Evolutionary conservation across 23 red algal genomes (phyloP), one percentile per base, ranked within the genome.

Genomic region (Gracilaria domingensis): DNA sequence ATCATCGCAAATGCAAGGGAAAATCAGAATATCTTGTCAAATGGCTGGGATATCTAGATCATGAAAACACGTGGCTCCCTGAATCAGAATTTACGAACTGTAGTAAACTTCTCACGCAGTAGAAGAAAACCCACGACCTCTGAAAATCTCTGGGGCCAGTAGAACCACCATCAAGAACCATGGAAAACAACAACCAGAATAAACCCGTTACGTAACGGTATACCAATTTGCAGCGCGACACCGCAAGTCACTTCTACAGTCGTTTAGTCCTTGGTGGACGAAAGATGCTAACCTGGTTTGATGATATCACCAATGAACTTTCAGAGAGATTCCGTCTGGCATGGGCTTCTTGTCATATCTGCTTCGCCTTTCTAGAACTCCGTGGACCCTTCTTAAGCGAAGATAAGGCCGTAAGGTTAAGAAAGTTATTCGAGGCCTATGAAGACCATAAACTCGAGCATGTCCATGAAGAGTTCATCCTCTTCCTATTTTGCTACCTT

Each of bases 51-150:
- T 83, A 83, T 50, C 56, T 24, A 65, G 33, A 38, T 61, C 80
- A 65, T 61, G 80, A 83, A 57, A 83, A 83, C 37, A 44, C 57
- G 5, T 83, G 80, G 80, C 28, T 83, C 12, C n/a, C 53, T 0
- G 56, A 83, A 35, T 25, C n/a, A n/a, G 80, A 83, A 12, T 57
- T 83, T 0, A 14, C 3, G 9, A 30, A 83, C 44, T 83, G 56
- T 40, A 1, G 16, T 36, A 1, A 13, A 9, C 35, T 83, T 39
- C 54, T 83, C 20, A 14, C 7, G 0, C 34, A 35, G 30, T 83
- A 83, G 45, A 62, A 66, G 32, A 65, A 40, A 29, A 44, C 34
- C 59, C 1, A 64, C 8, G 12, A 64, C 59, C 59, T 30, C 28
- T 32, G 21, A 64, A 30, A 9, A 0, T 64, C 59, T 32, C 8